Percentiles rank a stretch among this genome's conserved stretches.
Conservation (phyloP, 2,329 filamentous ascomycete species). For the Trichoderma breve region DNA sequence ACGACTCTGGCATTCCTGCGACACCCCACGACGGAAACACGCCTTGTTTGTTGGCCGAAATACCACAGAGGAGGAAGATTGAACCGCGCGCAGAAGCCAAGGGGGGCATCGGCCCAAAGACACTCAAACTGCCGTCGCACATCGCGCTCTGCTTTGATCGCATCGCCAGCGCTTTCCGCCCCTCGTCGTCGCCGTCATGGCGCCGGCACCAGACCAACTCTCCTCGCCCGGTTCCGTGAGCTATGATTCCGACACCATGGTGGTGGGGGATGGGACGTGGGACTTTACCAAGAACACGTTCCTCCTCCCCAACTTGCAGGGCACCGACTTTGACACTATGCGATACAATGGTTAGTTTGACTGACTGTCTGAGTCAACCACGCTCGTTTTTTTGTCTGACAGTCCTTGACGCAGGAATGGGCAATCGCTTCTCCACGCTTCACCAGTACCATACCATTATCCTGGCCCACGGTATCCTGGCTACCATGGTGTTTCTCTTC, state of each 20-base stretch:
- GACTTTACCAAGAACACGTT: constrained; percentile 75
- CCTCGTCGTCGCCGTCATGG: constrained; percentile 53
- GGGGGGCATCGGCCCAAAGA: not conserved
- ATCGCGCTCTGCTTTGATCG: not conserved
- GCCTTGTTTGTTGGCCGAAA: not conserved
- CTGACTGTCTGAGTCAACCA: not conserved
- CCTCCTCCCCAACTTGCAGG: constrained; percentile 72
- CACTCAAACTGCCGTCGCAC: not conserved
- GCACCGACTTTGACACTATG: constrained; percentile 78
- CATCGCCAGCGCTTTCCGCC: not conserved
- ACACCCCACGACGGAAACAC: not conserved
- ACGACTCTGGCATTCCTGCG: not conserved
- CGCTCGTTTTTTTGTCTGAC: constrained; percentile 20
- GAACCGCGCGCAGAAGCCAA: not conserved
- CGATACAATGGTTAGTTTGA: constrained; percentile 68
- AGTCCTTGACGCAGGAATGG: constrained; percentile 62
- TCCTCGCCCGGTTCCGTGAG: constrained; percentile 69
- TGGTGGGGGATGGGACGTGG: constrained; percentile 81
- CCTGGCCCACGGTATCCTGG: constrained; percentile 69
- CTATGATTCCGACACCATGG: constrained; percentile 72
- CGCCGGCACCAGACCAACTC: constrained; percentile 57
- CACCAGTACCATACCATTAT: constrained; percentile 70
- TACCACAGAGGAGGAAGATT: not conserved
- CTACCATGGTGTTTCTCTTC: constrained; percentile 69
- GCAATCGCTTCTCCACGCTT: constrained; percentile 70